Percentiles rank a stretch among this genome's conserved stretches.
Evolutionary conservation across 2,329 filamentous ascomycete species (phyloP).

Genomic region (Fusarium illudens): DNA sequence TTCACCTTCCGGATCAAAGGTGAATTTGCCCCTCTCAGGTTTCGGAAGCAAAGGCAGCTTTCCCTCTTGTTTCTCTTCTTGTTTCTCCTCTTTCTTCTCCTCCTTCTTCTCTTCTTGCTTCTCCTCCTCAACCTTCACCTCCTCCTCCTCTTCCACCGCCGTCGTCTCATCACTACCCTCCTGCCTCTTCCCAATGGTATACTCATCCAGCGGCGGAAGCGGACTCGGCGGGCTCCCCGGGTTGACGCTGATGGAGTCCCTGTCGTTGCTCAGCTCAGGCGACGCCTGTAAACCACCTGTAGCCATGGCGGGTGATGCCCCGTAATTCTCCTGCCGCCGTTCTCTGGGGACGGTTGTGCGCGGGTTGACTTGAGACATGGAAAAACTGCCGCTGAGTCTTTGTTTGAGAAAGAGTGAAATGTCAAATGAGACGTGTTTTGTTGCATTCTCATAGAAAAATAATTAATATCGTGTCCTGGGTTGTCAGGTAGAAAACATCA

Average conservation of each 20-base stretch:
- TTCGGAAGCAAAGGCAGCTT: not conserved
- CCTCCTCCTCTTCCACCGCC: not conserved
- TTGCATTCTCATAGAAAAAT: not conserved
- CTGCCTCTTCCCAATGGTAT: constrained; percentile 14
- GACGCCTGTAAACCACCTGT: constrained; percentile 12
- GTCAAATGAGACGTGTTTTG: not conserved
- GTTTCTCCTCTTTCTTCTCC: constrained; percentile 1
- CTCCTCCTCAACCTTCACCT: not conserved
- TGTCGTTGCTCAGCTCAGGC: constrained; percentile 30
- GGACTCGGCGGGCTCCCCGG: constrained; percentile 41
- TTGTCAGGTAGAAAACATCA: not conserved
- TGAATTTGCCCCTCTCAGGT: constrained; percentile 40
- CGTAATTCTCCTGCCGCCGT: constrained; percentile 23
- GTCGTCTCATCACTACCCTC: constrained; percentile 5
- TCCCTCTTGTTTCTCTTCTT: constrained; percentile 1
- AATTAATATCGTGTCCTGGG: not conserved
- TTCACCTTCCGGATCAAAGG: constrained; percentile 47
- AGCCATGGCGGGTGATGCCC: constrained; percentile 29
- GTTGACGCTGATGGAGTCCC: constrained; percentile 42
- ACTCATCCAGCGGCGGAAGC: constrained; percentile 29
- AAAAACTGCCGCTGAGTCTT: not conserved
- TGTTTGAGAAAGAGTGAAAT: not conserved
- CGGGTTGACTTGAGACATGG: constrained; percentile 29
- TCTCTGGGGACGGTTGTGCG: constrained; percentile 11
- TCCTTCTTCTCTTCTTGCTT: constrained; percentile 5